Conservation (phyloP, 192 early-diverging fungal genomes). For the Podila clonocystis region DNA sequence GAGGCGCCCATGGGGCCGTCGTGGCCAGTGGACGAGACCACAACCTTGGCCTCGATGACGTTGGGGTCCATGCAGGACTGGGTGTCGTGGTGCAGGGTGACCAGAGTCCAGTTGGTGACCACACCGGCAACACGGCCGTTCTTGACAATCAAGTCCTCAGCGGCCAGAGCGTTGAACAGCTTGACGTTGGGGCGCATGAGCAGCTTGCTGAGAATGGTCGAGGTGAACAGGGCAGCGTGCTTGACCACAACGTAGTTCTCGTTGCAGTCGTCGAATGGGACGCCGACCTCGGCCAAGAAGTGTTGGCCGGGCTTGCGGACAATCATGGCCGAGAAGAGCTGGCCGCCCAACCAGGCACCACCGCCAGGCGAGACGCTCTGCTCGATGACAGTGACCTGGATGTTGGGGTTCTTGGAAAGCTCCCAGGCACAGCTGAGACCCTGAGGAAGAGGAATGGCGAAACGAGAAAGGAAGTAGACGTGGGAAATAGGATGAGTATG, state of each 20-base stretch:
- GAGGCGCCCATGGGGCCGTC: slow-evolving; percentile 78
- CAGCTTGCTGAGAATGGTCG: slow-evolving; percentile 74
- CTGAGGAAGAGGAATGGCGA: slow-evolving; percentile 3
- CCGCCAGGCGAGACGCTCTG: slow-evolving; percentile 75
- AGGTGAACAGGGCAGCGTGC: slow-evolving; percentile 79
- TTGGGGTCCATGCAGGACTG: slow-evolving; percentile 81
- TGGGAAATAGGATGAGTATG: background rate
- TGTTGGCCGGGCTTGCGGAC: slow-evolving; percentile 76
- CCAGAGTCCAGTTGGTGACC: slow-evolving; percentile 82
- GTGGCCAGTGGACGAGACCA: slow-evolving; percentile 74
- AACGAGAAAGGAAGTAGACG: background rate
- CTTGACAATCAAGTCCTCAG: slow-evolving; percentile 76
- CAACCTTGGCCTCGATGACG: slow-evolving; percentile 70
- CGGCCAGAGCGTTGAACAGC: slow-evolving; percentile 80
- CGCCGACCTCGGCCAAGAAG: slow-evolving; percentile 69
- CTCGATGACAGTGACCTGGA: slow-evolving; percentile 79
- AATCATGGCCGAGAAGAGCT: slow-evolving; percentile 77
- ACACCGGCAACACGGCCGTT: slow-evolving; percentile 68
- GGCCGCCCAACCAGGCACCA: slow-evolving; percentile 79
- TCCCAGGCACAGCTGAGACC: slow-evolving; percentile 76
- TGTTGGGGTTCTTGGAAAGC: slow-evolving; percentile 68
- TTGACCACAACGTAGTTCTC: slow-evolving; percentile 79
- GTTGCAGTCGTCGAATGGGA: slow-evolving; percentile 75
- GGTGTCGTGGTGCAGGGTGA: slow-evolving; percentile 65
- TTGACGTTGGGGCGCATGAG: slow-evolving; percentile 70